Evolutionary conservation across 176 grass and related monocot species (phyloP).

Genomic region (Otatea glauca): DNA sequence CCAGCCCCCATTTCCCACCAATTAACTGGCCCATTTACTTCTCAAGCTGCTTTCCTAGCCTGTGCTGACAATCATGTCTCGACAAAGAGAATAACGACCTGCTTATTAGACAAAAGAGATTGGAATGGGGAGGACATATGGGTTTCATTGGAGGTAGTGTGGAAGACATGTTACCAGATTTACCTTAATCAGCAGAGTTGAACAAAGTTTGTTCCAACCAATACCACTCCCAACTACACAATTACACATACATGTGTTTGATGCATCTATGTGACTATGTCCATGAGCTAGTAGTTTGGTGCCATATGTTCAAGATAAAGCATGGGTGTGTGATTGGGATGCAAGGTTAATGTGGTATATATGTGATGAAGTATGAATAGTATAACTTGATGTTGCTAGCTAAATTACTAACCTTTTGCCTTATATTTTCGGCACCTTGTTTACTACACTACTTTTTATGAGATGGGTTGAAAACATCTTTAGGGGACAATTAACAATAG

Average conservation of each 20-base stretch:
- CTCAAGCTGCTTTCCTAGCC: background rate
- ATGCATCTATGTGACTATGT: background rate
- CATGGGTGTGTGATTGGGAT: conserved; percentile 7
- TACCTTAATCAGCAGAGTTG: background rate
- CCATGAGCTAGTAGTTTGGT: conserved; percentile 11
- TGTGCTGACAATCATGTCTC: conserved; percentile 4
- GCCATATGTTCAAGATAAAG: background rate
- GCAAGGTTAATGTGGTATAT: background rate
- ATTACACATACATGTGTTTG: background rate
- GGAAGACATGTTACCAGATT: background rate
- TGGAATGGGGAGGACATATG: background rate
- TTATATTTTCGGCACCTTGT: background rate
- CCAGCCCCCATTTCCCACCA: background rate
- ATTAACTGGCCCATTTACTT: background rate
- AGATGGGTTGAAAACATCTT: conserved; percentile 1
- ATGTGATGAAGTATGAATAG: conserved; percentile 23
- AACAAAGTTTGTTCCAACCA: conserved; percentile 13
- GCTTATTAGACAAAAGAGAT: background rate
- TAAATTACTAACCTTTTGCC: background rate
- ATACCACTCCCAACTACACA: background rate
- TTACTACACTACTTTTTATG: background rate
- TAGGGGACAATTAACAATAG: background rate
- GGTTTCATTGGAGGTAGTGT: background rate
- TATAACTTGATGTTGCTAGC: conserved; percentile 6
- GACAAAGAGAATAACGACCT: background rate